phyloP scores from a whole-genome alignment of 2,329 filamentous ascomycete genomes.

The Dissoconium aciculare region DNA sequence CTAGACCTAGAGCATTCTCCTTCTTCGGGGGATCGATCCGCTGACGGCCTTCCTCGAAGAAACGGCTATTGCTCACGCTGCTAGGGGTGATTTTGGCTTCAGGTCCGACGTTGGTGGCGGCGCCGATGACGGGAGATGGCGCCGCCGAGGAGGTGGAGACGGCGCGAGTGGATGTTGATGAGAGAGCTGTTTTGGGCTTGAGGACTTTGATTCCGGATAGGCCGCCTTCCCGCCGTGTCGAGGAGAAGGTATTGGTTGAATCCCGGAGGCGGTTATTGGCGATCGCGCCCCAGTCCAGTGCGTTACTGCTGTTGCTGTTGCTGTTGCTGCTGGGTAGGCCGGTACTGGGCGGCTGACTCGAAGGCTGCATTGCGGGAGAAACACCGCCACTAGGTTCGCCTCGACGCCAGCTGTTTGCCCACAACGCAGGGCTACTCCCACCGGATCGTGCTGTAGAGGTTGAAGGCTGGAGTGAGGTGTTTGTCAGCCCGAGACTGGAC shows the following conservation, averaged over 20 bases:
- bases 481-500: too few species aligned
- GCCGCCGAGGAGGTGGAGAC: not conserved
- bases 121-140: too few species aligned
- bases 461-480: too few species aligned
- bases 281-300: slow-evolving; percentile 37
- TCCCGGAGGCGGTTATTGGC: too few species aligned
- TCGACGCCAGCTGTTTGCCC: slow-evolving; percentile 34
- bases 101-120: slow-evolving; percentile 2
- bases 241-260: too few species aligned
- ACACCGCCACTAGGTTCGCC: slow-evolving; percentile 22
- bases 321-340: too few species aligned
- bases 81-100: slow-evolving; percentile 11
- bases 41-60: slow-evolving; percentile 35
- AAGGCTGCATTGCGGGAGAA: slow-evolving; percentile 7
- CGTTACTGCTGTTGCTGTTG: too few species aligned
- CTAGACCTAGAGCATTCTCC: too few species aligned
- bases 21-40: slow-evolving; percentile 11
- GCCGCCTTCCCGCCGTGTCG: slow-evolving; percentile 40
- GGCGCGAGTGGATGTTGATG: slow-evolving; percentile 22
- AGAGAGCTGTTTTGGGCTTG: slow-evolving; percentile 52
- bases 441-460: slow-evolving; percentile 11
- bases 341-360: too few species aligned
- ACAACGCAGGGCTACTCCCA: slow-evolving; percentile 27
- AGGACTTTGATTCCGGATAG: slow-evolving; percentile 77
- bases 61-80: slow-evolving; percentile 26